Conservation (phyloP, 106 monocot genomes). For the Chionographis japonica region DNA sequence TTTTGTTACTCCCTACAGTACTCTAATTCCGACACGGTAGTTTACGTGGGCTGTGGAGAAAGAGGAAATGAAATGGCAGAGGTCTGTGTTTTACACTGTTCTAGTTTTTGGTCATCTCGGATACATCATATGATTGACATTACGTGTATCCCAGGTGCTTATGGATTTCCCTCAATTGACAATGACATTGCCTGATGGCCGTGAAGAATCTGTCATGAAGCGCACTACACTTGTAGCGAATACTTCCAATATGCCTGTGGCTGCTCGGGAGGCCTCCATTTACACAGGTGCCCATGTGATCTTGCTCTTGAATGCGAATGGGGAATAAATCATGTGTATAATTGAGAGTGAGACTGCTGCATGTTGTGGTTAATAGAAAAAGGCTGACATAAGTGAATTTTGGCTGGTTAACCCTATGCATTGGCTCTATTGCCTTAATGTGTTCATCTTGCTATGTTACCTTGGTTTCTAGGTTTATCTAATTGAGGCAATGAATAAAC, state of each 20-base stretch:
- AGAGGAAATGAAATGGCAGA: constrained; percentile 99
- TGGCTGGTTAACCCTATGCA: too few species aligned
- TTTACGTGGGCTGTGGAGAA: constrained; percentile 99
- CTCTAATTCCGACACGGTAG: constrained; percentile 95
- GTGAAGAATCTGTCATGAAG: constrained; percentile 99
- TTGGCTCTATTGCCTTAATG: too few species aligned
- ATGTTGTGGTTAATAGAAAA: too few species aligned
- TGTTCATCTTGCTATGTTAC: too few species aligned
- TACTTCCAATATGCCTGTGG: constrained; percentile 99
- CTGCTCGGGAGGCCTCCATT: constrained; percentile 98
- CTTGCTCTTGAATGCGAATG: background rate
- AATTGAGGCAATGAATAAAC: too few species aligned
- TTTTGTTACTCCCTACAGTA: constrained; percentile 51
- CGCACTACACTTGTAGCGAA: constrained; percentile 98
- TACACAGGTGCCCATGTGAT: constrained; percentile 64
- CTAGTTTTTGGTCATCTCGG: constrained; percentile 1
- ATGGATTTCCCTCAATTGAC: constrained; percentile 99
- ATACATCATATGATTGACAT: background rate
- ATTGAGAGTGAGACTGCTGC: too few species aligned
- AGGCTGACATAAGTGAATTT: too few species aligned
- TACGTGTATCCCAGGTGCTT: constrained; percentile 55
- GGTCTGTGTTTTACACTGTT: constrained; percentile 32
- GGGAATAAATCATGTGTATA: too few species aligned
- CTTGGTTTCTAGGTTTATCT: too few species aligned
- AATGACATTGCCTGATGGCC: constrained; percentile 98